Conservation (phyloP, 2,329 filamentous ascomycete species). For the Trichophyton benhamiae region DNA sequence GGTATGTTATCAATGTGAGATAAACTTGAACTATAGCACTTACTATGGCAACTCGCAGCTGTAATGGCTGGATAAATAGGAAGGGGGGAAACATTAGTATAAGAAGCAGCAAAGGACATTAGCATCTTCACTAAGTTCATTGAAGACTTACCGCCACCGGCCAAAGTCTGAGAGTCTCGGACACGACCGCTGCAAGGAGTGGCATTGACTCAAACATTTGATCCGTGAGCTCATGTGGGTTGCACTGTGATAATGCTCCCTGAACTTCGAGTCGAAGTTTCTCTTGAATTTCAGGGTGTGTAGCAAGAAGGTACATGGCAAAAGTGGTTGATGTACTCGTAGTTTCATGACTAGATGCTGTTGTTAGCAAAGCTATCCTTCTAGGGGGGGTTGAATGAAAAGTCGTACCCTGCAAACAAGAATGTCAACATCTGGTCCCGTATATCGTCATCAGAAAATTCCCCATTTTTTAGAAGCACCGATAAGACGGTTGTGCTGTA, state of each 20-base stretch:
- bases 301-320: slow-evolving; percentile 42
- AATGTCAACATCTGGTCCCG: slow-evolving; percentile 34
- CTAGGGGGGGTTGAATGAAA: slow-evolving; percentile 1
- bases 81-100: too few species aligned
- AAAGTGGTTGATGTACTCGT: slow-evolving; percentile 44
- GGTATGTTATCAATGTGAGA: not conserved
- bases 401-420: slow-evolving; percentile 26
- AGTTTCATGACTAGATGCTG: slow-evolving; percentile 38
- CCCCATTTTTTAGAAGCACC: slow-evolving; percentile 27
- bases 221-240: slow-evolving; percentile 17
- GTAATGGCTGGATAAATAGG: not conserved
- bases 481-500: slow-evolving; percentile 21
- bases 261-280: slow-evolving; percentile 42
- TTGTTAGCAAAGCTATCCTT: slow-evolving; percentile 15
- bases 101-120: too few species aligned
- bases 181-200: not conserved
- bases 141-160: not conserved
- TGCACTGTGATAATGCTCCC: slow-evolving; percentile 31
- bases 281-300: slow-evolving; percentile 37
- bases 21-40: not conserved
- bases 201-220: slow-evolving; percentile 43
- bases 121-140: too few species aligned
- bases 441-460: slow-evolving; percentile 29
- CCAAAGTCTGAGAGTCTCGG: not conserved
- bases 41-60: not conserved